These are phyloP conservation scores for Diplodia mutila DNA, from an alignment of 2,329 filamentous ascomycete genomes.

Conservation along the genomic window DNA sequence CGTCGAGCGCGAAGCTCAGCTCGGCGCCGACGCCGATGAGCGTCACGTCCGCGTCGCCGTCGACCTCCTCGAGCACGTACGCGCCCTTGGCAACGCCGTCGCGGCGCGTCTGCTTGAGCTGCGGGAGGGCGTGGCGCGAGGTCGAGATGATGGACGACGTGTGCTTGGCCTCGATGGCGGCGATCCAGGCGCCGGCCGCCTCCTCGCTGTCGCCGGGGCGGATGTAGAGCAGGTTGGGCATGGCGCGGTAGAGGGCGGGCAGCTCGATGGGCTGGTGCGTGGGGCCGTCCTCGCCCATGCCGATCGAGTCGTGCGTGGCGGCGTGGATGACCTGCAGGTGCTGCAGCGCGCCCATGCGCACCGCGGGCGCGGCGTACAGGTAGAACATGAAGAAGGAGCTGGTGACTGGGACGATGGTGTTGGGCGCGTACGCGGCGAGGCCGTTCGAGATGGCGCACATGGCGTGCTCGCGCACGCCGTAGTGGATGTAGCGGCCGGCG, in stretches of 20 bases:
- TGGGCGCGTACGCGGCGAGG: constrained; percentile 57
- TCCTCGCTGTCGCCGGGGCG: constrained; percentile 64
- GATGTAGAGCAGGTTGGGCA: constrained; percentile 66
- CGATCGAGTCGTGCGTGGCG: constrained; percentile 65
- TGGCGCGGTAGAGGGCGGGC: constrained; percentile 61
- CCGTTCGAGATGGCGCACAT: constrained; percentile 54
- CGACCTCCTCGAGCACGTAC: constrained; percentile 52
- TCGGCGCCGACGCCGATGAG: constrained; percentile 58
- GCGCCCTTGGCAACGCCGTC: constrained; percentile 51
- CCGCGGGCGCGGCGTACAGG: constrained; percentile 60
- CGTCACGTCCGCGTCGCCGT: constrained; percentile 53
- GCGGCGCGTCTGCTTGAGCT: constrained; percentile 44
- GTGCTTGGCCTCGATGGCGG: constrained; percentile 50
- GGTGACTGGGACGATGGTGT: constrained; percentile 61
- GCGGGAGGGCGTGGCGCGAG: constrained; percentile 50
- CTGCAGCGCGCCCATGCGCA: constrained; percentile 64
- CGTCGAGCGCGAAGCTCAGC: constrained; percentile 51
- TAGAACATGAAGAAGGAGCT: constrained; percentile 69
- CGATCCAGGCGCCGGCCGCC: constrained; percentile 58
- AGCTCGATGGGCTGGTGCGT: constrained; percentile 67
- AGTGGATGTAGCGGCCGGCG: constrained; percentile 56
- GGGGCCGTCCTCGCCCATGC: constrained; percentile 63
- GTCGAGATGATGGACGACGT: constrained; percentile 56
- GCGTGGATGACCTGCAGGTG: constrained; percentile 61
- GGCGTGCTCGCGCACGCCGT: constrained; percentile 43